Conservation (phyloP, 1,284 basidiomycete species). For the Cryptococcus sp. region DNA sequence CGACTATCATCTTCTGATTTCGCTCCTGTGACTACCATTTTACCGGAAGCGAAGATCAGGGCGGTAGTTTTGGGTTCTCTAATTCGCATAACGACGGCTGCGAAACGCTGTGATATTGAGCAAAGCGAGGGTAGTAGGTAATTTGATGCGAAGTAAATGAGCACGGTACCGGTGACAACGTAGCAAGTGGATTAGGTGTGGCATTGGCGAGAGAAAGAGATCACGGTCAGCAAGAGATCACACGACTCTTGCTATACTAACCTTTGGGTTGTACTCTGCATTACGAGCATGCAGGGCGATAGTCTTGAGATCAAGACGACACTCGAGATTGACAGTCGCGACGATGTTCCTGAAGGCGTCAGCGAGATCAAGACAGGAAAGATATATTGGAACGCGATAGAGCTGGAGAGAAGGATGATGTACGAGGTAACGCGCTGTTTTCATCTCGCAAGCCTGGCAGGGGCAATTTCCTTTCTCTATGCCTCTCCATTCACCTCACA, state of each 20-base stretch:
- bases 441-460: no score
- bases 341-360: slow-evolving; percentile 73
- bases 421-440: no score
- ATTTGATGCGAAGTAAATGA: background rate
- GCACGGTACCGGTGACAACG: background rate
- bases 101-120: slow-evolving; percentile 75
- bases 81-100: slow-evolving; percentile 99
- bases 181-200: background rate
- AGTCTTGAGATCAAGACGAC: slow-evolving; percentile 94
- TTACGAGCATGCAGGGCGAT: slow-evolving; percentile 97
- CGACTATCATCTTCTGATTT: slow-evolving; percentile 98
- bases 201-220: background rate
- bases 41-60: slow-evolving; percentile 98
- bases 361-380: slow-evolving; percentile 3
- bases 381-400: background rate
- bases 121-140: background rate
- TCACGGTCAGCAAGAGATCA: background rate
- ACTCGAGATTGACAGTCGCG: slow-evolving; percentile 97
- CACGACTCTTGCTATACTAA: slow-evolving; percentile 52
- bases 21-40: slow-evolving; percentile 99
- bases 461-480: no score
- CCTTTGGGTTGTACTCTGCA: slow-evolving; percentile 99
- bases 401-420: background rate
- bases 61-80: slow-evolving; percentile 99
- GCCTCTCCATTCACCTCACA: no score